Evolutionary conservation across 2,329 filamentous ascomycete genomes (phyloP).

Genomic region (Calonectria crousiana): DNA sequence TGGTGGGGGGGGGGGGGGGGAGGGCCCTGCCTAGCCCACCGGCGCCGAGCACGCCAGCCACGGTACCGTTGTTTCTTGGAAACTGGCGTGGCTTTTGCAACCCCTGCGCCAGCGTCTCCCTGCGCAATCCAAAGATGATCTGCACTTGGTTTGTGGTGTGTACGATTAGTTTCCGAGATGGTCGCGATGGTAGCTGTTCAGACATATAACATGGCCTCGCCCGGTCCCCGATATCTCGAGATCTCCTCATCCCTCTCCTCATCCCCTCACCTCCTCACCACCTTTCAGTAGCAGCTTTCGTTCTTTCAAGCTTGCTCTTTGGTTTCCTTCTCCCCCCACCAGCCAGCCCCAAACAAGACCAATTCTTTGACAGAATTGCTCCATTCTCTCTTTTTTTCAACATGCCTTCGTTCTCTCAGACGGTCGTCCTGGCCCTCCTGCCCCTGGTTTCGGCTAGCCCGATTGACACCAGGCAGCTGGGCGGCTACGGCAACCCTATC

Average conservation of each 20-base stretch:
- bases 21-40: background rate
- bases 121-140: conserved; percentile 10
- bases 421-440: conserved; percentile 38
- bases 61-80: conserved; percentile 1
- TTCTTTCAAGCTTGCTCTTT: conserved; percentile 13
- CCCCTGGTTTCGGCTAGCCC: conserved; percentile 40
- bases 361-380: conserved; percentile 23
- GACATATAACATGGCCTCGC: conserved; percentile 14
- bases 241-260: background rate
- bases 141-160: background rate
- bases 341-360: background rate
- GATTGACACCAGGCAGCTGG: background rate
- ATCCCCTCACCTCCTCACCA: conserved; percentile 21
- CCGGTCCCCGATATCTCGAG: background rate
- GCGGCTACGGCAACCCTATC: background rate
- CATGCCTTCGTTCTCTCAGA: conserved; percentile 35
- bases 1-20: background rate
- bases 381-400: conserved; percentile 5
- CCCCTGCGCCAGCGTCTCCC: background rate
- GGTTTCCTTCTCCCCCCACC: background rate
- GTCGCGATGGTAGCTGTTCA: background rate
- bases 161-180: background rate
- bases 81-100: background rate
- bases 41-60: background rate
- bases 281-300: conserved; percentile 27